Conservation (phyloP, 169 alveolate species). For the Cryptosporidium viatorum region DNA sequence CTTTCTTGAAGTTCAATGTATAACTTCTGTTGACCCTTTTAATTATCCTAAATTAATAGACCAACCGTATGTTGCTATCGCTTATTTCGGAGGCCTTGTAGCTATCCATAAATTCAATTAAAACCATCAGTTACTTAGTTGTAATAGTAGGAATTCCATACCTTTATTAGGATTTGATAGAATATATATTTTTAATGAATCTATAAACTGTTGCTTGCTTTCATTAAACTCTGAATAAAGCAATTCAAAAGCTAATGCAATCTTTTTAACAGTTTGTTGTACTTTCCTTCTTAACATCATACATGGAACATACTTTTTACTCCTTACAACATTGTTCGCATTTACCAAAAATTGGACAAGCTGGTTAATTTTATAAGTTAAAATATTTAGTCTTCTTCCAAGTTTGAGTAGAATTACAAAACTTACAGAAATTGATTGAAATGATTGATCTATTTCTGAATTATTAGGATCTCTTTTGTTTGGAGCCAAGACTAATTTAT, state of each 20-base stretch:
- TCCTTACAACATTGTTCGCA: neutral
- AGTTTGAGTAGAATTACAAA: constrained; percentile 39
- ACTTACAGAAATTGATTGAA: constrained; percentile 36
- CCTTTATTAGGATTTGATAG: constrained; percentile 13
- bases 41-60: constrained; percentile 35
- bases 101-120: constrained; percentile 42
- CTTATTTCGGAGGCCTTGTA: constrained; percentile 66
- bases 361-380: constrained; percentile 9
- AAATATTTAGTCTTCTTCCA: constrained; percentile 11
- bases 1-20: constrained; percentile 56
- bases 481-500: constrained; percentile 34
- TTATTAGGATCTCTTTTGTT: neutral
- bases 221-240: constrained; percentile 35
- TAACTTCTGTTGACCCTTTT: constrained; percentile 36
- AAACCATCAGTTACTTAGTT: neutral
- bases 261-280: constrained; percentile 17
- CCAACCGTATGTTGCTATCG: constrained; percentile 59
- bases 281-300: constrained; percentile 38
- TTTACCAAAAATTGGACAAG: constrained; percentile 8
- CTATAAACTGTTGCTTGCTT: constrained; percentile 7
- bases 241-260: constrained; percentile 33
- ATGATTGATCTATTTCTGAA: constrained; percentile 17
- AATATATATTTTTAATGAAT: constrained; percentile 22
- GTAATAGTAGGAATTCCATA: constrained; percentile 7
- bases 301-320: constrained; percentile 43